Percentiles rank a stretch among this genome's conserved stretches.
Conservation (phyloP, 2,329 filamentous ascomycete species). For the Penicillium sp. region DNA sequence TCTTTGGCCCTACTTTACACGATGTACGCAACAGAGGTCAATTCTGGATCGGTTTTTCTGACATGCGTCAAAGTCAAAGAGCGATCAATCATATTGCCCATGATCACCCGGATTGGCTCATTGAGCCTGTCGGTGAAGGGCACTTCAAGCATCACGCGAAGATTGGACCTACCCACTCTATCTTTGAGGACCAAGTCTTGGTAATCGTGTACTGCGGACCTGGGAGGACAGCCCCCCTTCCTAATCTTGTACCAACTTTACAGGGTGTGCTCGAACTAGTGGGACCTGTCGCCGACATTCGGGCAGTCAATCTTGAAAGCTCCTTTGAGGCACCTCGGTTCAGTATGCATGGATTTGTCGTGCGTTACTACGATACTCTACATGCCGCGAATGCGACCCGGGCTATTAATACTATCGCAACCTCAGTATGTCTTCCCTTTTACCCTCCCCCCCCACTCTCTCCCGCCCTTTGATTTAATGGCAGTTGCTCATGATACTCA, state of each 20-base stretch:
- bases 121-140: neutral
- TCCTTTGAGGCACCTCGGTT: neutral
- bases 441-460: neutral
- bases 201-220: slow-evolving; percentile 4
- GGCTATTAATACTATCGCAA: slow-evolving; percentile 4
- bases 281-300: slow-evolving; percentile 4
- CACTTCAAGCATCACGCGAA: neutral
- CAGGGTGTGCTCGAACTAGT: slow-evolving; percentile 1
- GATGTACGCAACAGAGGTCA: slow-evolving; percentile 5
- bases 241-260: neutral
- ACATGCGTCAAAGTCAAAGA: slow-evolving; percentile 3
- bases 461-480: neutral
- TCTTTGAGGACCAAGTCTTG: slow-evolving; percentile 7
- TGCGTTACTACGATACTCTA: neutral
- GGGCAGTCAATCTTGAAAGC: neutral
- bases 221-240: neutral
- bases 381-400: slow-evolving; percentile 8
- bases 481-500: neutral
- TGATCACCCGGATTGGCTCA: neutral
- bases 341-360: neutral
- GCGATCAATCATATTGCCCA: neutral
- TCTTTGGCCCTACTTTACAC: slow-evolving; percentile 4
- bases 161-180: neutral
- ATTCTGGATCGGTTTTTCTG: slow-evolving; percentile 6
- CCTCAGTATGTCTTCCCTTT: neutral